Evolutionary conservation across 2,329 filamentous ascomycete species (phyloP), one percentile per base, ranked within the genome.

Genomic region (Neodidymelliopsis sp.): DNA sequence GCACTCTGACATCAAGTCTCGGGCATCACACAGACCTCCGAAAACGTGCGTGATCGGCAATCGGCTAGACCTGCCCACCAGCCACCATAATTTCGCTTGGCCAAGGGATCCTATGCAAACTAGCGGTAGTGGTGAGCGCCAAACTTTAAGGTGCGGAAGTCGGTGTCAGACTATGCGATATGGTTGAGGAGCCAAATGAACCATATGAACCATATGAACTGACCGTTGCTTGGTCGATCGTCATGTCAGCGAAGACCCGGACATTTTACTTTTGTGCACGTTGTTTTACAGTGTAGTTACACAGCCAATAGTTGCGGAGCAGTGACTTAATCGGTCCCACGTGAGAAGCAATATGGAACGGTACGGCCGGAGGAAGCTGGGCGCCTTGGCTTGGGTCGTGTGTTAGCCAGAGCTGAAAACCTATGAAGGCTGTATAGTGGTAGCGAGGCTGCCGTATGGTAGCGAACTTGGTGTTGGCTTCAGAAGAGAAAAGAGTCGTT

Each of bases 1-100:
- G 59, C 53, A 53, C 28, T 23, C 55, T 63, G 60, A 65, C 60
- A 57, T 65, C 59, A 62, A 47, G 38, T 24, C 22, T 53, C 47
- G 47, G 27, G 34, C 38, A 35, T 48, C 43, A 47, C 16, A 30
- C 22, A 25, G 36, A 16, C 10, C 16, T 23, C 19, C 18, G 15
- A 30, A 31, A 28, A 13, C 29, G 18, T 37, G 27, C 43, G 30
- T 31, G 47, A 53, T 56, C 48, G 45, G 34, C 48, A 29, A 18
- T 54, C 59, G 57, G 59, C 56, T 54, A 57, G 38, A 49, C 39
- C 43, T 63, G 54, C 56, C 56, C 39, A 56, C 57, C 50, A 54
- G 54, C 53, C 53, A 55, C 54, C 40, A 51, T 51, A 57, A 55
- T 62, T 49, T 46, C 50, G 37, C 37, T 48, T 38, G 31, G 28